These are phyloP conservation scores for Davidsoniella eucalypti DNA, from an alignment of 2,329 filamentous ascomycete species.

Conservation along the genomic window DNA sequence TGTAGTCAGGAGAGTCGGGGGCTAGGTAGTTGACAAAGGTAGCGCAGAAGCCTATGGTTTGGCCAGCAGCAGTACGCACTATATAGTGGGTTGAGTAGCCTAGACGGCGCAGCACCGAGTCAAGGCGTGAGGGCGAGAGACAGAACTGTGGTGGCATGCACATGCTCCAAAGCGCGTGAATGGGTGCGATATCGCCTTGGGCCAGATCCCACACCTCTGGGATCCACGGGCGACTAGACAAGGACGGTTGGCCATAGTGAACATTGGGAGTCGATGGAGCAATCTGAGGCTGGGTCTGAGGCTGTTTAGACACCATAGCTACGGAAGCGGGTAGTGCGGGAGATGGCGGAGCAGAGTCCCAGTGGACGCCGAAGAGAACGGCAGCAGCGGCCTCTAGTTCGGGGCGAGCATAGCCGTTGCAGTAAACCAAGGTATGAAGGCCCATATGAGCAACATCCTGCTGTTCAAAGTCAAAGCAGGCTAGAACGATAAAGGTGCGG, in stretches of 20 bases:
- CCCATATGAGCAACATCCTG: constrained; percentile 23
- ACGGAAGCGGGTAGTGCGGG: constrained; percentile 1
- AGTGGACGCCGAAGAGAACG: constrained; percentile 30
- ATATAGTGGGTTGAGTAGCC: constrained; percentile 42
- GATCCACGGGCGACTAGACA: constrained; percentile 21
- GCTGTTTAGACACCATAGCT: not conserved
- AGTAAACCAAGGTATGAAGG: constrained; percentile 37
- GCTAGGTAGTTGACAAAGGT: constrained; percentile 43
- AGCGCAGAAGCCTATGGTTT: constrained; percentile 40
- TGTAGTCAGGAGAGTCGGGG: constrained; percentile 31
- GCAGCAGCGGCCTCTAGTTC: constrained; percentile 35
- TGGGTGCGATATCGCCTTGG: constrained; percentile 23
- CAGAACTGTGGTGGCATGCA: constrained; percentile 30
- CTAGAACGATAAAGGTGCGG: constrained; percentile 34
- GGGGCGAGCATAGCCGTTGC: constrained; percentile 29
- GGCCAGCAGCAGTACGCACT: constrained; percentile 30
- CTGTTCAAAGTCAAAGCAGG: constrained; percentile 30
- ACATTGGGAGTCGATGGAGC: not conserved
- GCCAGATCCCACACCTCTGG: constrained; percentile 24
- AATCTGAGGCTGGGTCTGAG: not conserved
- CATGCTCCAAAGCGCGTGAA: constrained; percentile 31
- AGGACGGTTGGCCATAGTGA: not conserved
- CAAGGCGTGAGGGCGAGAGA: constrained; percentile 26
- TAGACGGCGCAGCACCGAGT: constrained; percentile 32
- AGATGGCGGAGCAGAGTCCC: constrained; percentile 11